Evolutionary conservation across 2,329 filamentous ascomycete species (phyloP).

Genomic region (Hypoxylon sp.): DNA sequence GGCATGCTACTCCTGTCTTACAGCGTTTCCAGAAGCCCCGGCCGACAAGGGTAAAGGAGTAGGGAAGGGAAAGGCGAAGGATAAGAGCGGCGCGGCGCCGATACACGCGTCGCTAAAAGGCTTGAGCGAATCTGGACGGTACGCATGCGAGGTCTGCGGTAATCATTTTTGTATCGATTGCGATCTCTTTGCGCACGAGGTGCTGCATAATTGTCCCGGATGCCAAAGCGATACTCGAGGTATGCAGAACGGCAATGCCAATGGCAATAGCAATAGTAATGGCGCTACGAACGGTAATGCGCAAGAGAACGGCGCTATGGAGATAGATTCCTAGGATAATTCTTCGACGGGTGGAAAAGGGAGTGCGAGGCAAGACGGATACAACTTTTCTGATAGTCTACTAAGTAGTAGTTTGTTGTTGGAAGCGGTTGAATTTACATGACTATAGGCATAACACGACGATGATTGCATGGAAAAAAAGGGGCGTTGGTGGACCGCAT

Average conservation of each 20-base stretch:
- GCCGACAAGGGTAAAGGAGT: slow-evolving; percentile 46
- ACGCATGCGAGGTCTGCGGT: slow-evolving; percentile 88
- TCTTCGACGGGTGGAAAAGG: background rate
- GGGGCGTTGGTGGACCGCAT: slow-evolving; percentile 28
- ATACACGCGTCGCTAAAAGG: slow-evolving; percentile 64
- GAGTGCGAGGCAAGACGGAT: background rate
- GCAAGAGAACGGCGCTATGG: slow-evolving; percentile 59
- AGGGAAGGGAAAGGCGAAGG: slow-evolving; percentile 43
- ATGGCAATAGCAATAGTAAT: slow-evolving; percentile 40
- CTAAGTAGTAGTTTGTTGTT: background rate
- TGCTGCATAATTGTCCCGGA: slow-evolving; percentile 95
- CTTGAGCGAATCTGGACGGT: slow-evolving; percentile 87
- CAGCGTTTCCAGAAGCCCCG: slow-evolving; percentile 73
- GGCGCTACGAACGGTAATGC: slow-evolving; percentile 42
- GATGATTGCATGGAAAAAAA: slow-evolving; percentile 13
- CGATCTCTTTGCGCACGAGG: slow-evolving; percentile 94
- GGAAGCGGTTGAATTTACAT: background rate
- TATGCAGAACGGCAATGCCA: slow-evolving; percentile 31
- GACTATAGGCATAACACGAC: slow-evolving; percentile 8
- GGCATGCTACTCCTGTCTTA: slow-evolving; percentile 84
- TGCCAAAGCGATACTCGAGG: slow-evolving; percentile 73
- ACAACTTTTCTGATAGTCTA: background rate
- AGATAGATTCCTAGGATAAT: slow-evolving; percentile 57
- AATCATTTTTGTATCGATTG: slow-evolving; percentile 99
- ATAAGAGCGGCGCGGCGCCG: slow-evolving; percentile 33